A percentile compares a stretch with the other conserved stretches of the same genome.
phyloP scores from a whole-genome alignment of 768 basidiomycete genomes.

The Tulasnella sp. region DNA sequence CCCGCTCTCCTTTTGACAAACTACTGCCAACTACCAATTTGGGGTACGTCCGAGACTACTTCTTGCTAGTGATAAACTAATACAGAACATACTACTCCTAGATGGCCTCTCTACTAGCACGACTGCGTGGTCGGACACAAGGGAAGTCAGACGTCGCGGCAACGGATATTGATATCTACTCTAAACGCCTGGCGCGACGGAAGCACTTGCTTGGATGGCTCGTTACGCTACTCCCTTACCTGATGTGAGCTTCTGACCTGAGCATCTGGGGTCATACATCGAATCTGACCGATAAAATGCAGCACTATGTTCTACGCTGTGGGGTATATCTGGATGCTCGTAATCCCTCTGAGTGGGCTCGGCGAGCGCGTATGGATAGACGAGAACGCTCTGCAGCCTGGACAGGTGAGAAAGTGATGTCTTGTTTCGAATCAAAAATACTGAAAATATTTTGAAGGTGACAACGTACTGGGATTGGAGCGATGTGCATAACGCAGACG shows the following conservation, averaged over 20 bases:
- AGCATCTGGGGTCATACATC: not conserved
- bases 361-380: constrained; percentile 72
- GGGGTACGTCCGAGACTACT: no score
- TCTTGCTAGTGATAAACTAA: no score
- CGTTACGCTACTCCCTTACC: constrained; percentile 4
- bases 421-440: not conserved
- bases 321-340: constrained; percentile 78
- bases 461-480: constrained; percentile 87
- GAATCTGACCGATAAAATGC: not conserved
- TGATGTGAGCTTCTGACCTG: not conserved
- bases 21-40: no score
- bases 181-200: constrained; percentile 1
- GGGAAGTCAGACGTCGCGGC: not conserved
- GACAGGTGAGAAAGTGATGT: constrained; percentile 46
- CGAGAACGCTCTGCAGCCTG: constrained; percentile 92
- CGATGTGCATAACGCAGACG: constrained; percentile 79
- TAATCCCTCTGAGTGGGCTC: constrained; percentile 56
- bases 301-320: constrained; percentile 44
- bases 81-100: not conserved
- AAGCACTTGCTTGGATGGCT: not conserved
- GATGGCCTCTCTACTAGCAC: constrained; percentile 3
- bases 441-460: constrained; percentile 42
- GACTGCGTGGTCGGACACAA: not conserved
- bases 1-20: no score
- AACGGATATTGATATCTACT: constrained; percentile 2